Percentiles rank a stretch among this genome's conserved stretches.
Conservation (phyloP, 352 stramenopile species). For the Aphanomyces stellatus region DNA sequence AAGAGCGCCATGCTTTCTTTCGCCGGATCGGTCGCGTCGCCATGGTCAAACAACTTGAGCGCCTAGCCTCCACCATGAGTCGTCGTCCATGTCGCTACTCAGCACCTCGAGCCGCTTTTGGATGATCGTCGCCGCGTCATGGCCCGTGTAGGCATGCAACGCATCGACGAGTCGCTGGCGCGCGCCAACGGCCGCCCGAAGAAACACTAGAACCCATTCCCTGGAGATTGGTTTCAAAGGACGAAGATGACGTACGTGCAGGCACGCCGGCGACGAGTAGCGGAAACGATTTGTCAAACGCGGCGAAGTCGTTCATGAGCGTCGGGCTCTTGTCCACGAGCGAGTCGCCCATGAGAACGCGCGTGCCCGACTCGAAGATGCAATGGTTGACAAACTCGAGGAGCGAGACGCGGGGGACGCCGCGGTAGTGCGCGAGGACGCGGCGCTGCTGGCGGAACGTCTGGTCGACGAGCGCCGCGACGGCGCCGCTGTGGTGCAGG, state of each 20-base stretch:
- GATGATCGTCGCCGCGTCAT: neutral
- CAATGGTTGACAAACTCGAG: slow-evolving; percentile 1
- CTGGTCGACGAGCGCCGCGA: neutral
- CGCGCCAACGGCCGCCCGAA: neutral
- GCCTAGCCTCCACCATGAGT: neutral
- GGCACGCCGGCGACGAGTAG: slow-evolving; percentile 4
- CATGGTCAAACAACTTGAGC: neutral
- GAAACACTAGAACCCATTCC: neutral
- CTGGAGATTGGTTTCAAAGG: neutral
- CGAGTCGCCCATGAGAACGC: slow-evolving; percentile 6
- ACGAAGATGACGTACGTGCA: neutral
- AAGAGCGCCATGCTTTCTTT: neutral
- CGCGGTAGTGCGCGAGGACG: neutral
- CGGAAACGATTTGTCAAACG: slow-evolving; percentile 17
- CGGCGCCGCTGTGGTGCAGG: neutral
- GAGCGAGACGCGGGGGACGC: neutral
- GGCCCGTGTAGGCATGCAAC: neutral
- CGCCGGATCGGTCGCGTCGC: neutral
- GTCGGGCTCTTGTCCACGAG: neutral
- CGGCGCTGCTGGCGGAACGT: slow-evolving; percentile 7
- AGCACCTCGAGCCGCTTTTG: neutral
- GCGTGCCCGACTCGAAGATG: slow-evolving; percentile 1
- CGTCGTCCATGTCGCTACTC: too few species aligned
- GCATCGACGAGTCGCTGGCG: neutral
- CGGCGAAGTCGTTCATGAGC: neutral